Percentiles rank a stretch among this genome's conserved stretches.
phyloP scores from a whole-genome alignment of 2,329 filamentous ascomycete genomes.

The Claviceps cyperi region DNA sequence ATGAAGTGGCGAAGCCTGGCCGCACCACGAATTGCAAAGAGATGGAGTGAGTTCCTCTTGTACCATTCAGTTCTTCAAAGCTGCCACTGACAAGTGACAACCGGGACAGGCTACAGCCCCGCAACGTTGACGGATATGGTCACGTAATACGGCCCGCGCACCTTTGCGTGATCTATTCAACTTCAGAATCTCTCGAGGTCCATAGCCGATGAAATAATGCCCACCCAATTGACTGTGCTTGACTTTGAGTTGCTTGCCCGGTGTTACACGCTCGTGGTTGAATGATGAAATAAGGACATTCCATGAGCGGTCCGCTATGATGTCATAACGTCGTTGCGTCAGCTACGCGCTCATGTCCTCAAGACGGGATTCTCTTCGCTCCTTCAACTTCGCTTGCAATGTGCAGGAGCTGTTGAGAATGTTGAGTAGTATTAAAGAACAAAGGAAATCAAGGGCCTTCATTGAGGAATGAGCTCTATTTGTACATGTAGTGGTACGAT shows the following conservation, averaged over 20 bases:
- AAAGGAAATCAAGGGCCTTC: conserved; percentile 47
- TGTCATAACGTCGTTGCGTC: neutral
- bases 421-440: conserved; percentile 21
- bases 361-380: too few relatives aligned
- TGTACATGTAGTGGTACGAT: conserved; percentile 45
- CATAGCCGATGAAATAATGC: too few relatives aligned
- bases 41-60: neutral
- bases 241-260: too few relatives aligned
- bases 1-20: neutral
- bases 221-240: too few relatives aligned
- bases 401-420: neutral
- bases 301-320: neutral
- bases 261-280: too few relatives aligned
- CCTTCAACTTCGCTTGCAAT: neutral
- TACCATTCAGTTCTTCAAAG: neutral
- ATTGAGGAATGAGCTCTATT: conserved; percentile 47
- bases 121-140: neutral
- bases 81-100: neutral
- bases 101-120: neutral
- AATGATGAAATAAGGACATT: too few relatives aligned
- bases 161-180: neutral
- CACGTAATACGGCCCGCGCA: neutral
- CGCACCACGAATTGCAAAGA: neutral
- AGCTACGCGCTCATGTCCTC: too few relatives aligned
- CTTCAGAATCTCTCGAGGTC: neutral